These are phyloP conservation scores for Saraca asoca DNA, from an alignment of 331 rosid genomes.

Conservation along the genomic window DNA sequence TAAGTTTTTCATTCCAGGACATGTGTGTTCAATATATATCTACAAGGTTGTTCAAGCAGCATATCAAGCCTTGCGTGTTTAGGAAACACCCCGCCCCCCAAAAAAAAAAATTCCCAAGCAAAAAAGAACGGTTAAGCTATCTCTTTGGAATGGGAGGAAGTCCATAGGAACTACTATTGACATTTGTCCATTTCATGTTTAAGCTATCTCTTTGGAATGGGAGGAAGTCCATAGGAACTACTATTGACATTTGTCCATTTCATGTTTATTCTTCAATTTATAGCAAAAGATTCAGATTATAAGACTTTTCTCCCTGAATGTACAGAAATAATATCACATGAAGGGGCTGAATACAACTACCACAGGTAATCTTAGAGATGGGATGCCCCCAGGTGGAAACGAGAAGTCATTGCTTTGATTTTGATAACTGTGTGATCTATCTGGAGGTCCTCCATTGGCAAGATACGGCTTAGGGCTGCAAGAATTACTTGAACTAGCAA, in stretches of 20 bases:
- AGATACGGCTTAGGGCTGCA: conserved; percentile 54
- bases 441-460: conserved; percentile 79
- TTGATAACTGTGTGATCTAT: conserved; percentile 47
- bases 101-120: no score
- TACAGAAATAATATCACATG: conserved; percentile 7
- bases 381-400: conserved; percentile 77
- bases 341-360: conserved; percentile 63
- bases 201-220: no score
- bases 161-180: neutral
- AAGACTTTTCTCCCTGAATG: neutral
- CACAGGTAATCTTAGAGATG: conserved; percentile 72
- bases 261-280: conserved; percentile 26
- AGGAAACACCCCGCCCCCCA: no score
- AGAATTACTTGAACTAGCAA: conserved; percentile 78
- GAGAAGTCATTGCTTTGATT: conserved; percentile 60
- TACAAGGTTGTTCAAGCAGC: no score
- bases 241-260: conserved; percentile 18
- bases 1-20: no score
- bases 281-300: neutral
- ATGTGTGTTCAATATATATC: no score
- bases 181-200: conserved; percentile 26
- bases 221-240: neutral
- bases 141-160: no score
- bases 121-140: no score
- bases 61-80: no score